These are phyloP conservation scores for Acorus calamus DNA, from an alignment of 106 monocot species.

Conservation along the genomic window DNA sequence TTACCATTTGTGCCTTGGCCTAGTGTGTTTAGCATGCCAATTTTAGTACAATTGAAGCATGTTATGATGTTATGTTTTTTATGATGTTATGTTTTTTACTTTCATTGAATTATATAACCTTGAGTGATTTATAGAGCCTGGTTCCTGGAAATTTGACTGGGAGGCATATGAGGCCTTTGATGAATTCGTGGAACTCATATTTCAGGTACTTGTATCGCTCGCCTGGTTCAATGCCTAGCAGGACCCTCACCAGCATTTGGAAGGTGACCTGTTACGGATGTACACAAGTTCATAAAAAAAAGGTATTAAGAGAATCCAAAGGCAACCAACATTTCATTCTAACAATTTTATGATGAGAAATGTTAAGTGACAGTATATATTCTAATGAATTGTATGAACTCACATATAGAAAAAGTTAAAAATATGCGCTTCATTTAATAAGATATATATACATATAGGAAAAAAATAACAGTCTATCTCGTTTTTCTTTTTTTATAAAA, in stretches of 20 bases:
- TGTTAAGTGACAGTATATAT: too few species aligned
- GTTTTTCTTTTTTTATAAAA: too few species aligned
- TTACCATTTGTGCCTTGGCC: slow-evolving; percentile 21
- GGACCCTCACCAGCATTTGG: slow-evolving; percentile 1
- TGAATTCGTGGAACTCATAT: slow-evolving; percentile 13
- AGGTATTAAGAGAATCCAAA: too few species aligned
- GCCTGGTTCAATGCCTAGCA: slow-evolving; percentile 11
- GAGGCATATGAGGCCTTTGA: slow-evolving; percentile 10
- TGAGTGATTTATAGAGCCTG: slow-evolving; percentile 19
- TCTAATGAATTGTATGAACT: too few species aligned
- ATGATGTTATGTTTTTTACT: background rate
- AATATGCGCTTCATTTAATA: too few species aligned
- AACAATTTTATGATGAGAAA: too few species aligned
- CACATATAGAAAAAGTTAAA: too few species aligned
- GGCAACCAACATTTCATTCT: too few species aligned
- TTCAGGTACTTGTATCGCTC: slow-evolving; percentile 5
- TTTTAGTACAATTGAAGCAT: too few species aligned
- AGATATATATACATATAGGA: too few species aligned
- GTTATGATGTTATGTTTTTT: background rate
- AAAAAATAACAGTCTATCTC: too few species aligned
- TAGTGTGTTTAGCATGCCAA: background rate
- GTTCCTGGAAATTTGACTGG: slow-evolving; percentile 20
- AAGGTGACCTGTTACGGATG: slow-evolving; percentile 8
- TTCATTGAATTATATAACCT: slow-evolving; percentile 1
- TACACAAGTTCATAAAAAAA: too few species aligned